phyloP scores from a whole-genome alignment of 495 filamentous ascomycete species.

The Aspergillus sclerotiicarbonarius region DNA sequence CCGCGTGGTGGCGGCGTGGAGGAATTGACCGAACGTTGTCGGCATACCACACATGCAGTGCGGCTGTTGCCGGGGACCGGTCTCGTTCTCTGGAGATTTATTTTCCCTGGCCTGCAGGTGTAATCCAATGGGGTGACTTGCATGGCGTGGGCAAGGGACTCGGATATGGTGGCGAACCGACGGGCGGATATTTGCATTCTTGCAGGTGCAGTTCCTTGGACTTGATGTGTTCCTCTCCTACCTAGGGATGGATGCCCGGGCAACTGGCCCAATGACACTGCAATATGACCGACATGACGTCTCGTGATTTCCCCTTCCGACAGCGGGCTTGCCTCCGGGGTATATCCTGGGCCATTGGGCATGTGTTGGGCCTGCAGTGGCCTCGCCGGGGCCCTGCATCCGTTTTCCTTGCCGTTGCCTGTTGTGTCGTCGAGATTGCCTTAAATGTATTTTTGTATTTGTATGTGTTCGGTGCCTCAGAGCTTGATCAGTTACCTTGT shows the following conservation, averaged over 20 bases:
- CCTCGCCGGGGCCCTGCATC: too few species aligned
- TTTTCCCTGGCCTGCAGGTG: conserved; percentile 10
- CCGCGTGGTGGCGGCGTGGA: not conserved
- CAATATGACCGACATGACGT: conserved; percentile 1
- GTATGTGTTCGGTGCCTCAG: not conserved
- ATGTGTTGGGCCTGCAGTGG: too few species aligned
- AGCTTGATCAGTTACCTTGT: not conserved
- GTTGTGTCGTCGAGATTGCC: not conserved
- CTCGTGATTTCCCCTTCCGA: not conserved
- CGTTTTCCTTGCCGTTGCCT: too few species aligned
- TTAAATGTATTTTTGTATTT: not conserved
- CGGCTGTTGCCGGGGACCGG: conserved; percentile 4
- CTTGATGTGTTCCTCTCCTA: not conserved
- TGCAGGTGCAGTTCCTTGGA: too few species aligned
- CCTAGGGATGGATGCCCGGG: not conserved
- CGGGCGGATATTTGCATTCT: conserved; percentile 1
- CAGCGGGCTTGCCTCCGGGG: not conserved
- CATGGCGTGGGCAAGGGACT: conserved; percentile 7
- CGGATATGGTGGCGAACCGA: not conserved
- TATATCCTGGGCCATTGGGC: too few species aligned
- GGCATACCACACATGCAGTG: conserved; percentile 4
- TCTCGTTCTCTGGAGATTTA: not conserved
- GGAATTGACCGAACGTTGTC: not conserved
- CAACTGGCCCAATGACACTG: not conserved
- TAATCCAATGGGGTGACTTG: conserved; percentile 8